Conservation (phyloP, 2,329 filamentous ascomycete species). For the Daldinia eschscholtzii region DNA sequence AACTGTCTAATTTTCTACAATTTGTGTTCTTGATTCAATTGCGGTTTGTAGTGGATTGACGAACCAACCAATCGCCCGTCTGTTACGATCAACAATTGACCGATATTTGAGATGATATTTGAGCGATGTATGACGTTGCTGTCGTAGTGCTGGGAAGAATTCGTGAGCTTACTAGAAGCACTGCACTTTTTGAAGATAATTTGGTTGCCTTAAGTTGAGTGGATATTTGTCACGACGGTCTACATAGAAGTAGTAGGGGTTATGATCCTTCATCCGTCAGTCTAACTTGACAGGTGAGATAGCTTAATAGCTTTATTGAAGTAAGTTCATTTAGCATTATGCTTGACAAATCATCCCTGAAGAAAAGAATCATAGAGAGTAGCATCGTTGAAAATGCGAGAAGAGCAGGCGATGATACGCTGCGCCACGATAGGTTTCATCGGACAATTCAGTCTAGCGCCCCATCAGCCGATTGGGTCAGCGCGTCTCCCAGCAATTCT, state of each 20-base stretch:
- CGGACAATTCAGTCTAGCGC: neutral
- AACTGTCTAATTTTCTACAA: neutral
- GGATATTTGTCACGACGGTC: neutral
- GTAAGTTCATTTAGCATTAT: neutral
- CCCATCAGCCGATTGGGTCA: constrained; percentile 25
- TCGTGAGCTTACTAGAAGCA: neutral
- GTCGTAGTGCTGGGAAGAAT: neutral
- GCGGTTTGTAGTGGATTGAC: neutral
- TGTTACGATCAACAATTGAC: neutral
- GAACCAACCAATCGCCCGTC: neutral
- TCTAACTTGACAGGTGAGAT: neutral
- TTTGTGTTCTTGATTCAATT: neutral
- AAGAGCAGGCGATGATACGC: constrained; percentile 18
- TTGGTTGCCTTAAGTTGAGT: neutral
- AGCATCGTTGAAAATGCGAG: neutral
- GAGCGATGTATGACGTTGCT: neutral
- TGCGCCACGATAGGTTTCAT: constrained; percentile 31
- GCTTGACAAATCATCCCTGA: neutral
- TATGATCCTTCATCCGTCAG: neutral
- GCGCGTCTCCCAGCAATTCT: neutral
- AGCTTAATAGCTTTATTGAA: neutral
- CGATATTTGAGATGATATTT: neutral
- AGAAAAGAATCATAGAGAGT: neutral
- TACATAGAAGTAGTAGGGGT: constrained; percentile 5
- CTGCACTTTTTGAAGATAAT: neutral